Base-by-base conservation (phyloP, 2,329 filamentous ascomycete species). In the Pseudonectria buxi region DNA sequence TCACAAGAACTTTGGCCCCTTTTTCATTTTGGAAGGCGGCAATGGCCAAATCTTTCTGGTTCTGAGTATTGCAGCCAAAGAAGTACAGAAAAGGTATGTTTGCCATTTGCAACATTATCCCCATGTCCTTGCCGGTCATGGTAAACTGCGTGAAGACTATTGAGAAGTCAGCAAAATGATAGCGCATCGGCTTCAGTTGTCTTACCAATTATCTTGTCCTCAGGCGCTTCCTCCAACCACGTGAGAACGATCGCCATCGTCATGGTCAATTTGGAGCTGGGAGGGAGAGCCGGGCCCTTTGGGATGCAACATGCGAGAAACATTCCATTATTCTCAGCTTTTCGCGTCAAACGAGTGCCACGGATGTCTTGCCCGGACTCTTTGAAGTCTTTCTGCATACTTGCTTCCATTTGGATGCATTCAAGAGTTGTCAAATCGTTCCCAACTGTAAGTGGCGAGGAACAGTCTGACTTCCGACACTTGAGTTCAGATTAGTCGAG, bases 131-230 rank as follows among this genome's bases (percentile, higher is more conserved):
- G 0, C 47, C 52, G 1, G 58, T 53, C 14, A 47, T 43, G 3
- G 60, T 42, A 27, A 60, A 67, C n/a, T 59, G 46, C 0, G 47
- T 44, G 15, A 63, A 68, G 7, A 67, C 64, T 64, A 9, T 0
- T 12, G 2, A 0, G 1, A 0, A 3, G 28, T 37, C 14, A 33
- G 28, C 15, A 10, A 11, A 2, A 6, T 6, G 9, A 2, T 1
- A 0, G 2, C 0, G 16, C 13, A 24, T 2, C 3, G 18, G 15
- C 5, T 3, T 11, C 7, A 3, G 6, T 6, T 4, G 1, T 36
- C 55, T 47, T 43, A 63, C 63, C 48, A 12, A 68, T 61, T 4
- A 63, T 62, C 41, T 66, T 67, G 47, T 67, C 62, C 0, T 56
- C 30, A 0, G 62, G 62, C 0, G 40, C 37, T 0, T 58, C 47